Evolutionary conservation across 2,329 filamentous ascomycete species (phyloP).

Genomic region (Westerdykella aurantiaca): DNA sequence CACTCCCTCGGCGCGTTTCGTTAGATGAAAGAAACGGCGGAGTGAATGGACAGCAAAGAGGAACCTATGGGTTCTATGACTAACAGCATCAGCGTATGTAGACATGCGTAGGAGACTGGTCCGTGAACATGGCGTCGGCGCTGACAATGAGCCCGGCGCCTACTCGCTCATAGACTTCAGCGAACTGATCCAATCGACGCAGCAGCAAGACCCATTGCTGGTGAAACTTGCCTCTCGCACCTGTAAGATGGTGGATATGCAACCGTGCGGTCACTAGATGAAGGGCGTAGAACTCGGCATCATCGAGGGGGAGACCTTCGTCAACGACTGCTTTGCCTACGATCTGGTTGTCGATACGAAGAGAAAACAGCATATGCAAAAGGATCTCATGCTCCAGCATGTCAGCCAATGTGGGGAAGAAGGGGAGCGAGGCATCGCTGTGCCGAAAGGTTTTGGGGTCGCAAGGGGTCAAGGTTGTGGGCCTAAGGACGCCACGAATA

Average conservation of each 20-base stretch:
- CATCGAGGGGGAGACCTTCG: slow-evolving; percentile 1
- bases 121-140: slow-evolving; percentile 5
- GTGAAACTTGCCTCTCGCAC: slow-evolving; percentile 1
- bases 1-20: too few relatives aligned
- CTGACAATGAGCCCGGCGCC: slow-evolving; percentile 10
- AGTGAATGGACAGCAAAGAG: too few relatives aligned
- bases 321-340: slow-evolving; percentile 14
- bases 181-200: neutral
- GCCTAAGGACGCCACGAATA: slow-evolving; percentile 6
- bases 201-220: slow-evolving; percentile 12
- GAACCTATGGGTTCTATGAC: too few relatives aligned
- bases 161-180: slow-evolving; percentile 7
- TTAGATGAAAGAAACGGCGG: too few relatives aligned
- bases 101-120: slow-evolving; percentile 2
- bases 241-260: neutral
- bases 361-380: slow-evolving; percentile 1
- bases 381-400: neutral
- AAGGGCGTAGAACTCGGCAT: slow-evolving; percentile 7
- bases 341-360: slow-evolving; percentile 3
- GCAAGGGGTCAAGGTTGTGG: neutral
- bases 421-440: neutral
- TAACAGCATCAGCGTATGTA: slow-evolving; percentile 6
- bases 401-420: neutral
- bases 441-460: neutral
- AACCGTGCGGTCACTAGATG: slow-evolving; percentile 8